Percentiles rank a stretch among this genome's conserved stretches.
These are phyloP conservation scores for Salvia splendens DNA, from an alignment of 257 asterid genomes.

Conservation along the genomic window DNA sequence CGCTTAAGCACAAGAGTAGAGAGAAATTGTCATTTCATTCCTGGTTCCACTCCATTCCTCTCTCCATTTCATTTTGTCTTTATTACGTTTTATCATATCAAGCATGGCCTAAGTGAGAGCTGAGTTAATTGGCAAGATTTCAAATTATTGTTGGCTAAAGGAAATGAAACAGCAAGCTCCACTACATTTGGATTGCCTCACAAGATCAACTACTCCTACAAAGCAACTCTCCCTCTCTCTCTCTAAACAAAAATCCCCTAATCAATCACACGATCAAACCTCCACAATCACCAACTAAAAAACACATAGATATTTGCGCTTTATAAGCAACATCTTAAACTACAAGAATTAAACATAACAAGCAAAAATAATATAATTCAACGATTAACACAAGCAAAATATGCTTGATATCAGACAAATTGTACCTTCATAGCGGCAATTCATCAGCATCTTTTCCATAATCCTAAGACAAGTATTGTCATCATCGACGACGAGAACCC, in stretches of 20 bases:
- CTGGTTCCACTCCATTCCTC: no score
- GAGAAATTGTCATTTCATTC: no score
- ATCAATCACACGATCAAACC: slow-evolving; percentile 26
- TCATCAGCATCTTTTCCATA: slow-evolving; percentile 80
- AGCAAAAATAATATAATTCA: slow-evolving; percentile 18
- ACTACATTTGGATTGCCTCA: slow-evolving; percentile 10
- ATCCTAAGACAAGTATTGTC: slow-evolving; percentile 84
- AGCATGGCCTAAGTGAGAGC: not conserved
- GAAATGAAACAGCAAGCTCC: slow-evolving; percentile 23
- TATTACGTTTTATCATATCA: not conserved
- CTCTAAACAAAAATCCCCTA: slow-evolving; percentile 23
- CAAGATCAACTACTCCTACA: slow-evolving; percentile 26
- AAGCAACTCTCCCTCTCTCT: not conserved
- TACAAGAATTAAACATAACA: slow-evolving; percentile 1
- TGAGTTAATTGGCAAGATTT: not conserved
- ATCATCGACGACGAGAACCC: slow-evolving; percentile 92
- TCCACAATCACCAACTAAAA: slow-evolving; percentile 17
- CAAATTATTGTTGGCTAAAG: not conserved
- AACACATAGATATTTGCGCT: slow-evolving; percentile 22
- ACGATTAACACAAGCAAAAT: no score
- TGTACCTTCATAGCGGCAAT: slow-evolving; percentile 52
- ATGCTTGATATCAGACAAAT: not conserved
- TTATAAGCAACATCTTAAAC: slow-evolving; percentile 14
- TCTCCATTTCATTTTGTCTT: no score
- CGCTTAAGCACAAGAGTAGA: no score